Conservation (phyloP, 306 rosid genomes). For the Parietaria judaica region DNA sequence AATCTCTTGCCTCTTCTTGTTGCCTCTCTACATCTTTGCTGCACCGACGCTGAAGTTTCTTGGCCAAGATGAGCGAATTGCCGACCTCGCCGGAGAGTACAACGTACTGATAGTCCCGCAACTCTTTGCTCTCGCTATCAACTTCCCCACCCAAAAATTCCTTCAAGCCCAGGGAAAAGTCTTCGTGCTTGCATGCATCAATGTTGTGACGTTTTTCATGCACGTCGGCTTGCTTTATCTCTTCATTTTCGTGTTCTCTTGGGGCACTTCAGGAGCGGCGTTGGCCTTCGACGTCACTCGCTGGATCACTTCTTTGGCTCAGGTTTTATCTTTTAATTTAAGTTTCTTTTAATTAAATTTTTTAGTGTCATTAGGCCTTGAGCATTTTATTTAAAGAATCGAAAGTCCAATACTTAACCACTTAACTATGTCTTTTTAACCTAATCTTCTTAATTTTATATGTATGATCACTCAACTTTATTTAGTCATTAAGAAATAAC, state of each 20-base stretch:
- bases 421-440: too few relatives aligned
- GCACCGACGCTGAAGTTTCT: conserved; percentile 47
- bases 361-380: too few relatives aligned
- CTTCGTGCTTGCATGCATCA: conserved; percentile 49
- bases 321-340: conserved; percentile 14
- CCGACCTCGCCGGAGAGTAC: conserved; percentile 50
- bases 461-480: too few relatives aligned
- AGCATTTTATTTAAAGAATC: too few relatives aligned
- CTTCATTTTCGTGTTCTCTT: conserved; percentile 30
- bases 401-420: too few relatives aligned
- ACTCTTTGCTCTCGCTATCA: conserved; percentile 44
- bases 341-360: too few relatives aligned
- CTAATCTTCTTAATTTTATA: too few relatives aligned
- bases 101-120: conserved; percentile 50
- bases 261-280: conserved; percentile 63
- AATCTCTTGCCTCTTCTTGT: conserved; percentile 30
- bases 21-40: conserved; percentile 62
- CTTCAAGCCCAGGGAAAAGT: conserved; percentile 76
- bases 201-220: conserved; percentile 28
- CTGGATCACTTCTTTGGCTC: conserved; percentile 51
- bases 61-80: conserved; percentile 59
- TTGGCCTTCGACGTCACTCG: conserved; percentile 45
- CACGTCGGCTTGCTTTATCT: conserved; percentile 51
- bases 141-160: conserved; percentile 69
- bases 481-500: too few relatives aligned